Conservation (phyloP, 176 grass and related monocot genomes). For the Dendrocalamus sinicus region DNA sequence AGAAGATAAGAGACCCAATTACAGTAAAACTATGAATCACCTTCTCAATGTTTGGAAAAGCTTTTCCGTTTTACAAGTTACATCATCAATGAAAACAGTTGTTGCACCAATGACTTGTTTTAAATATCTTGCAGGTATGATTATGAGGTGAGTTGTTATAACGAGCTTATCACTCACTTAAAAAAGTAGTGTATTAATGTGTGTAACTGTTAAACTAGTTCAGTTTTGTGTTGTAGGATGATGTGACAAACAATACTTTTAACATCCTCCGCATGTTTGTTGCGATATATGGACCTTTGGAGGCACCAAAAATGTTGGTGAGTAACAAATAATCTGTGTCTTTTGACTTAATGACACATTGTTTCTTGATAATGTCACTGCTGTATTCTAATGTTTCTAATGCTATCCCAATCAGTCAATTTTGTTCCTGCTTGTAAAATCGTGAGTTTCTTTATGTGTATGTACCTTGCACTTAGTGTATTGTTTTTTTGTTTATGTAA, state of each 20-base stretch:
- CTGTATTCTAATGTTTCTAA: slow-evolving; percentile 24
- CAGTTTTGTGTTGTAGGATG: slow-evolving; percentile 62
- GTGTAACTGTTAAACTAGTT: slow-evolving; percentile 38
- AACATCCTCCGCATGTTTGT: slow-evolving; percentile 90
- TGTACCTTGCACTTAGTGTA: neutral
- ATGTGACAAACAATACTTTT: slow-evolving; percentile 81
- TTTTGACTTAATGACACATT: slow-evolving; percentile 1
- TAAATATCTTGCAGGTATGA: slow-evolving; percentile 80
- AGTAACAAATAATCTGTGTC: slow-evolving; percentile 32
- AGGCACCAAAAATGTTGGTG: slow-evolving; percentile 86
- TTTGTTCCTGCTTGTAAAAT: slow-evolving; percentile 23
- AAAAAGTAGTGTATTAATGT: slow-evolving; percentile 1
- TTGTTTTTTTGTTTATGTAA: slow-evolving; percentile 18
- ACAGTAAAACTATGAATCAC: neutral
- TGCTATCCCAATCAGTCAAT: neutral
- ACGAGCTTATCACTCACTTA: slow-evolving; percentile 18
- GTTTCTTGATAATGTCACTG: slow-evolving; percentile 25
- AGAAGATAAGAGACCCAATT: neutral
- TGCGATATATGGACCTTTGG: slow-evolving; percentile 78
- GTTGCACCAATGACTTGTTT: slow-evolving; percentile 31
- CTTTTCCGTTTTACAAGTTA: neutral
- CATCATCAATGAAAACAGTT: slow-evolving; percentile 3
- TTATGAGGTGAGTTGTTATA: slow-evolving; percentile 79
- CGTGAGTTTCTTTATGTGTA: neutral
- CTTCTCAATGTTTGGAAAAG: slow-evolving; percentile 1